Evolutionary conservation across 31 red algal genomes (phyloP).

Genomic region (Porphyra umbilicalis): DNA sequence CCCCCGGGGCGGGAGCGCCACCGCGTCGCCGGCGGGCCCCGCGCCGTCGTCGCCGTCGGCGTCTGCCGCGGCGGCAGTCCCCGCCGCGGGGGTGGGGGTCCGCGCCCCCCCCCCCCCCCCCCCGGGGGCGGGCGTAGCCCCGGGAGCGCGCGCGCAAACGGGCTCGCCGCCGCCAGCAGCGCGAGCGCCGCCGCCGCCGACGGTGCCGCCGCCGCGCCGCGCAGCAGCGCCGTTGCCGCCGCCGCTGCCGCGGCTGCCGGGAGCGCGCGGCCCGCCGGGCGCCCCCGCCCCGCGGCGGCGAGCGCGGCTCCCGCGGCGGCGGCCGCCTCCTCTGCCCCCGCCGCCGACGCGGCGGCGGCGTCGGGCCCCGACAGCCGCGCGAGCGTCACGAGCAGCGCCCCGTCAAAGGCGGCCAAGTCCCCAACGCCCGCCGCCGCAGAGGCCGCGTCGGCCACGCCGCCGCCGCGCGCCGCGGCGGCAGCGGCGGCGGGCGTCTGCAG

Average conservation of each 20-base stretch:
- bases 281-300: not conserved
- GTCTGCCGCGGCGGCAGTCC: not conserved
- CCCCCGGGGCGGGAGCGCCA: not conserved
- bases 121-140: not conserved
- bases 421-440: not conserved
- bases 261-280: not conserved
- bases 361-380: not conserved
- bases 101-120: not conserved
- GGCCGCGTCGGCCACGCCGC: not conserved
- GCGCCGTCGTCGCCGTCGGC: not conserved
- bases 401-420: not conserved
- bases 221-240: not conserved
- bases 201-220: not conserved
- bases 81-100: not conserved
- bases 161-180: not conserved
- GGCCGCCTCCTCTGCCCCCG: not conserved
- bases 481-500: not conserved
- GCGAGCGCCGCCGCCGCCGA: not conserved
- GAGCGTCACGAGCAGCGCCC: not conserved
- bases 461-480: not conserved
- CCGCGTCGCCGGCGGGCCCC: not conserved
- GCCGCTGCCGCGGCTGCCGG: not conserved
- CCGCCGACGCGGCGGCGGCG: not conserved
- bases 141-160: not conserved
- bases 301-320: not conserved